Conservation (phyloP, 768 basidiomycete genomes). For the Boletus rufocinnamomeus region DNA sequence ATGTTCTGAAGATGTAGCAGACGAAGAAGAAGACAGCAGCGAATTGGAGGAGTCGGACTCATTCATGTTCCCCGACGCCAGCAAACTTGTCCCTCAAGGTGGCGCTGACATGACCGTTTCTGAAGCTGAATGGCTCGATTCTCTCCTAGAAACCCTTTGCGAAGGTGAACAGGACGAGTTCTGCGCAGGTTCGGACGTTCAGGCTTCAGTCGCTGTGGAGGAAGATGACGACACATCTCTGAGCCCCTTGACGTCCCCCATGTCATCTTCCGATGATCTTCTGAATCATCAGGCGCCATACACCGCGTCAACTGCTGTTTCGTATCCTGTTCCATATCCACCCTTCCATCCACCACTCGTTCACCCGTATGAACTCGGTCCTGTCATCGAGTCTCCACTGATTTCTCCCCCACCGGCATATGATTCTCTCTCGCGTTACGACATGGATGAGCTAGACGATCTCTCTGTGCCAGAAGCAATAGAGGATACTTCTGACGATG, state of each 20-base stretch:
- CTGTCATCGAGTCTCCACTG: constrained; percentile 44
- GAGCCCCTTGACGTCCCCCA: constrained; percentile 68
- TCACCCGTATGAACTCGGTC: constrained; percentile 52
- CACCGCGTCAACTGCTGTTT: constrained; percentile 47
- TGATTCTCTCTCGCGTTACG: constrained; percentile 65
- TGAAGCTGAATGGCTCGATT: constrained; percentile 83
- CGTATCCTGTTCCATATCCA: constrained; percentile 70
- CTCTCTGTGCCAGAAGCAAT: constrained; percentile 76
- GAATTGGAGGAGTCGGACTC: constrained; percentile 53
- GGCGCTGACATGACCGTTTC: constrained; percentile 44
- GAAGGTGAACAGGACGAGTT: constrained; percentile 72
- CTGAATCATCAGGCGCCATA: constrained; percentile 52
- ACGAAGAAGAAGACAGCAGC: constrained; percentile 52
- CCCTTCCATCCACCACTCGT: constrained; percentile 59
- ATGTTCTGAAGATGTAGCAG: constrained; percentile 41
- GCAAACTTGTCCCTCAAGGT: constrained; percentile 47
- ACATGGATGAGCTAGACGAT: constrained; percentile 65
- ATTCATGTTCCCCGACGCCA: constrained; percentile 82
- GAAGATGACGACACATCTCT: constrained; percentile 59
- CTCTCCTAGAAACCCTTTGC: constrained; percentile 70
- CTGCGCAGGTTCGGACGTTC: constrained; percentile 45
- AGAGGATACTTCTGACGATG: constrained; percentile 85
- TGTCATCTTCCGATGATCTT: constrained; percentile 79
- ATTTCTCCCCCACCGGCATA: constrained; percentile 38
- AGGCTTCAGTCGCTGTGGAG: constrained; percentile 51